Base-by-base conservation (phyloP, 352 stramenopile species). In the Blastocystis sp. region DNA sequence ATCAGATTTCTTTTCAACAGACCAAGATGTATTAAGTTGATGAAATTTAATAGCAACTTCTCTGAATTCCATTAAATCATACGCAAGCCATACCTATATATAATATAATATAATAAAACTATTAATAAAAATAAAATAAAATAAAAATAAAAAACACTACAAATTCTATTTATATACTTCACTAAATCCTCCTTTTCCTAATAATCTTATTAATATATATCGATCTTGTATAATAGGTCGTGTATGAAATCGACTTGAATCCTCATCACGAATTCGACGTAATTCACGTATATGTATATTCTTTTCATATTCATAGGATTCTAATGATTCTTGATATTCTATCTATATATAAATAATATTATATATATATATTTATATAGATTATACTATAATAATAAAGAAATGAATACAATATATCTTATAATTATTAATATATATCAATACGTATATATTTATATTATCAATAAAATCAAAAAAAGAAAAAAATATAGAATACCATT, bases 21-120 rank as follows among this genome's bases (percentile, higher is more conserved):
- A 80, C 83, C 83, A 93, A 13, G 68, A 65, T 33, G 74, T 68
- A 67, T 86, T 80, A 11, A 92, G 67, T 68, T 90, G 78, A 68
- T 93, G 83, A 42, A 92, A 81, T 68, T 92, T 92, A 19, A 90
- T 76, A 3, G 82, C 82, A 5, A 90, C 81, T 28, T 87, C 73
- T 24, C 67, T 66, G 18, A 79, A 30, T 25, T 75, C 68, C 9
- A 68, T 34, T 16, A 92, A 54, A 67, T 93, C 83, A 44, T 79
- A 84, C 0, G 76, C 80, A 37, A 75, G 71, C 82, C 62, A 69
- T 11, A 65, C 43, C 33, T 13, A 18, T 39, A 39, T 13, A 39
- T 13, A 39, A 39, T 18, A 39, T 13, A 13, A 39, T 39, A 18
- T 13, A 13, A 18, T 13, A 13, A 39, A 39, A 39, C 13, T 39